These are phyloP conservation scores for Teratosphaeria viscida DNA, from an alignment of 2,329 filamentous ascomycete genomes.

Conservation along the genomic window DNA sequence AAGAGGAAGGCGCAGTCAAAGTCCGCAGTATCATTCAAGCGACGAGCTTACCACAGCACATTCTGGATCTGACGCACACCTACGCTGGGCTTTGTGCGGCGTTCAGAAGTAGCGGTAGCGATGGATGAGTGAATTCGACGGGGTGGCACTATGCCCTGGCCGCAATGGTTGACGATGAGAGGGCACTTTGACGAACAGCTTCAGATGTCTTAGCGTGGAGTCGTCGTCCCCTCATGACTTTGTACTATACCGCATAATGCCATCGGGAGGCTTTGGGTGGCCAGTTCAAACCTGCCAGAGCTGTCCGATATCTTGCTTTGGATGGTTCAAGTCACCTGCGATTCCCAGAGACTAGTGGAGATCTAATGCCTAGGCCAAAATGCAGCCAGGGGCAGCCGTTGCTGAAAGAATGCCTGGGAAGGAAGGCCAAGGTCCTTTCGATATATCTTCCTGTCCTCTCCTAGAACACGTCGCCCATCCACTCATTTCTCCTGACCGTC, in stretches of 20 bases:
- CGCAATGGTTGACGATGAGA: not conserved
- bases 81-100: constrained; percentile 91
- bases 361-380: no score
- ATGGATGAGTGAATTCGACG: constrained; percentile 38
- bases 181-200: not conserved
- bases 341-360: no score
- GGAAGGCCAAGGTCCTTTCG: no score
- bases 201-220: not conserved
- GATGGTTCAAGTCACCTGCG: no score
- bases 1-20: constrained; percentile 95
- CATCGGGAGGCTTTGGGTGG: not conserved
- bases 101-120: constrained; percentile 87
- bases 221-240: not conserved
- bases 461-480: no score
- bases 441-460: no score
- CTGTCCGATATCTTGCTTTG: no score
- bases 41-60: constrained; percentile 83
- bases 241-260: not conserved
- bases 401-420: no score
- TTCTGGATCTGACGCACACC: constrained; percentile 89
- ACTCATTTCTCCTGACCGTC: no score
- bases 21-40: constrained; percentile 95
- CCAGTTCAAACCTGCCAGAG: not conserved
- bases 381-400: no score
- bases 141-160: not conserved